Conservation (phyloP, 768 basidiomycete genomes). For the Mrakia frigida region DNA sequence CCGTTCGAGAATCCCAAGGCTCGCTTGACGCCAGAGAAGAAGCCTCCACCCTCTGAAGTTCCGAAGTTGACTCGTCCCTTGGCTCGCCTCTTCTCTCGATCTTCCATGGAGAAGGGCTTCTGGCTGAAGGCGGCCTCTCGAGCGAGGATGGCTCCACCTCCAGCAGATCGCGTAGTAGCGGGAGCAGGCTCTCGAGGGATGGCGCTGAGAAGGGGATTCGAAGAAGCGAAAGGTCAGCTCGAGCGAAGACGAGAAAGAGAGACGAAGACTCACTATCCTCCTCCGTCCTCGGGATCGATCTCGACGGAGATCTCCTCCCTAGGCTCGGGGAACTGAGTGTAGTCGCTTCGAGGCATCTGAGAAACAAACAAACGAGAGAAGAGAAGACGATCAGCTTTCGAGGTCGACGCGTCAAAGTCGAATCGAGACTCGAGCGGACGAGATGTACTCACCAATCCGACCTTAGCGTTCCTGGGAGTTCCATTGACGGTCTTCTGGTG, state of each 20-base stretch:
- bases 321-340: slow-evolving; percentile 19
- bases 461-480: background rate
- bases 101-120: slow-evolving; percentile 16
- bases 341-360: slow-evolving; percentile 11
- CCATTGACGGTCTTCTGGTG: background rate
- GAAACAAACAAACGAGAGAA: background rate
- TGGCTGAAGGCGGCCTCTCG: slow-evolving; percentile 1
- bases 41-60: background rate
- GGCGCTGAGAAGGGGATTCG: background rate
- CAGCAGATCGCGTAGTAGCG: background rate
- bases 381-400: background rate
- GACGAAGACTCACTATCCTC: background rate
- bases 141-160: slow-evolving; percentile 9
- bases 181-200: slow-evolving; percentile 15
- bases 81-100: slow-evolving; percentile 19
- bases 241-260: background rate
- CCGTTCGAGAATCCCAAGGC: background rate
- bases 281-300: background rate
- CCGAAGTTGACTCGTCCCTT: slow-evolving; percentile 5
- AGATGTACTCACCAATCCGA: slow-evolving; percentile 6
- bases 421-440: background rate
- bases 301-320: background rate
- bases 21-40: slow-evolving; percentile 2
- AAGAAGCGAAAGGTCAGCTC: background rate
- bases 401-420: background rate